phyloP scores from a whole-genome alignment of 2,329 filamentous ascomycete genomes.

The Botrytis deweyae region DNA sequence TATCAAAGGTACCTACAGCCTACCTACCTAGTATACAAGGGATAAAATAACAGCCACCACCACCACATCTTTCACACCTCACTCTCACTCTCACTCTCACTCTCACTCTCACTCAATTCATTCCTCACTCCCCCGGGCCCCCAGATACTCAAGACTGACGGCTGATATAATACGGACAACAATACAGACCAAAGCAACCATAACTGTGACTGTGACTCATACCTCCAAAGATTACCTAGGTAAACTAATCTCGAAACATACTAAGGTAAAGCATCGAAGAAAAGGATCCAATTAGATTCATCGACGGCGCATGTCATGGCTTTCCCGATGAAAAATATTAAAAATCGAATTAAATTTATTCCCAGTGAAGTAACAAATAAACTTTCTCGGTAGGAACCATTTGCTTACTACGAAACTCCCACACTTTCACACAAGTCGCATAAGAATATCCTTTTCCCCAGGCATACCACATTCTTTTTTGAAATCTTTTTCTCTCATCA shows the following conservation, averaged over 20 bases:
- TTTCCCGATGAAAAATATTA: neutral
- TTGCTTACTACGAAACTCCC: neutral
- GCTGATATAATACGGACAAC: neutral
- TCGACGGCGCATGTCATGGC: neutral
- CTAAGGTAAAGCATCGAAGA: neutral
- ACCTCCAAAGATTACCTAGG: neutral
- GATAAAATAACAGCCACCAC: neutral
- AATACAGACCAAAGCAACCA: neutral
- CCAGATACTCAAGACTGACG: too few relatives aligned
- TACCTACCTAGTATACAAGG: neutral
- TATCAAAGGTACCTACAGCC: too few relatives aligned
- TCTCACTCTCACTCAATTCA: neutral
- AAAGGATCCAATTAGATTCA: neutral
- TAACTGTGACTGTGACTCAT: neutral
- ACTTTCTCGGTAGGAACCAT: neutral
- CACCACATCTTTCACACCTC: neutral
- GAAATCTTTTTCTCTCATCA: neutral
- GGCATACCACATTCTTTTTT: neutral
- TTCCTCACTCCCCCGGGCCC: too few relatives aligned
- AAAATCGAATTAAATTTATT: neutral
- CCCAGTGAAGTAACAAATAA: neutral
- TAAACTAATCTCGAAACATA: neutral
- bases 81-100: neutral
- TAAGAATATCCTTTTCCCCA: constrained; percentile 7
- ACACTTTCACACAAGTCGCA: neutral